These are phyloP conservation scores for Aureobasidium leucospermi DNA, from an alignment of 2,329 filamentous ascomycete genomes.

Conservation along the genomic window DNA sequence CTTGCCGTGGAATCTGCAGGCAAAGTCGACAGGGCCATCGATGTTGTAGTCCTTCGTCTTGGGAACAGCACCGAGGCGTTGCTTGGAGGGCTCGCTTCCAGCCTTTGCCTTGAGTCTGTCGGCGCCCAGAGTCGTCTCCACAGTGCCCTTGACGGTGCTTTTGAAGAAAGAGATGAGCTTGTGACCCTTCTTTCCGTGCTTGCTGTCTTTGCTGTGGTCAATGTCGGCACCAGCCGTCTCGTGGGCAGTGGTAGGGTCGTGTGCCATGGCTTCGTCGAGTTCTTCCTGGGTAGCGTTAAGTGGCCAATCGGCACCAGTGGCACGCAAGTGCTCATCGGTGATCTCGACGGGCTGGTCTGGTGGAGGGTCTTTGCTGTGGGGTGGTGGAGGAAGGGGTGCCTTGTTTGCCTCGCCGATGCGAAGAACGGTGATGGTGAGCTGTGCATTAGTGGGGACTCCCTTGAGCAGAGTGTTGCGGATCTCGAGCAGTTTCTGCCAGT, in stretches of 20 bases:
- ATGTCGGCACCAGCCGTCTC: slow-evolving; percentile 47
- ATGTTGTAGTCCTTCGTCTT: slow-evolving; percentile 37
- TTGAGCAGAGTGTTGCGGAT: slow-evolving; percentile 69
- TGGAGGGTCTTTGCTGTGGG: slow-evolving; percentile 37
- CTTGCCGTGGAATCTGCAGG: slow-evolving; percentile 60
- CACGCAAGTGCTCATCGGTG: slow-evolving; percentile 43
- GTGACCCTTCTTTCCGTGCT: slow-evolving; percentile 41
- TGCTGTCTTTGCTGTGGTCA: slow-evolving; percentile 41
- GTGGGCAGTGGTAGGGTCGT: slow-evolving; percentile 40
- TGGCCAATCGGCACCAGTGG: slow-evolving; percentile 46
- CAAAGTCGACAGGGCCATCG: slow-evolving; percentile 68
- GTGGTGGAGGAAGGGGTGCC: slow-evolving; percentile 62
- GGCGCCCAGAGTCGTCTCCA: slow-evolving; percentile 64
- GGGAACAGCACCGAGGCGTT: slow-evolving; percentile 64
- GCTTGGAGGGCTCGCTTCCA: slow-evolving; percentile 55
- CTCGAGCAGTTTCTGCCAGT: slow-evolving; percentile 70
- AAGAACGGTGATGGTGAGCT: slow-evolving; percentile 72
- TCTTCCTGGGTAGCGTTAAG: slow-evolving; percentile 59
- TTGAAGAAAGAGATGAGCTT: slow-evolving; percentile 61
- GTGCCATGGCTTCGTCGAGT: slow-evolving; percentile 52
- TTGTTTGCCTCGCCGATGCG: slow-evolving; percentile 76
- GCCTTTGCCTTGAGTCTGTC: slow-evolving; percentile 64
- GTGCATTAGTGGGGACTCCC: slow-evolving; percentile 78
- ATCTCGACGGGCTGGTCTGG: slow-evolving; percentile 45
- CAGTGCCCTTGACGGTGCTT: slow-evolving; percentile 59